phyloP scores from a whole-genome alignment of 2,329 filamentous ascomycete genomes.

The Cercospora sp. region DNA sequence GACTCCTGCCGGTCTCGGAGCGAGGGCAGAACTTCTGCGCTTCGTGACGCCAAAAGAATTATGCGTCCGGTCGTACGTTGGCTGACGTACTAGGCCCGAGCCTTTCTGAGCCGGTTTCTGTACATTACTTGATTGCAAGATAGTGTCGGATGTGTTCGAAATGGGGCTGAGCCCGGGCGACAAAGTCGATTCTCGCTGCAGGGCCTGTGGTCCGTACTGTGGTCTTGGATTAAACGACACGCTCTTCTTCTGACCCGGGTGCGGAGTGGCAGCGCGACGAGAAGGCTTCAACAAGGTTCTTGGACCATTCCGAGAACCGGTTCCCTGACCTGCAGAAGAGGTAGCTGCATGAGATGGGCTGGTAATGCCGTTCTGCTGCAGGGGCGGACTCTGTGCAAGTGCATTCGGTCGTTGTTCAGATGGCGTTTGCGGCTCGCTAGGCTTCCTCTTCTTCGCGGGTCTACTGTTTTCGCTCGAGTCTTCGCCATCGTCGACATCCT shows the following conservation, averaged over 20 bases:
- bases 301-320: not conserved
- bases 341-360: not conserved
- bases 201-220: not conserved
- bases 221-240: not conserved
- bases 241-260: not conserved
- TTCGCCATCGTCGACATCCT: not conserved
- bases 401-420: not conserved
- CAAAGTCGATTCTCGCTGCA: not conserved
- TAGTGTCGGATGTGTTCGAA: not conserved
- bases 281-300: not conserved
- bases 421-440: not conserved
- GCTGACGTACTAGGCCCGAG: not conserved
- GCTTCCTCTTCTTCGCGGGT: not conserved
- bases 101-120: not conserved
- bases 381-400: not conserved
- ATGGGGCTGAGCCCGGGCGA: not conserved
- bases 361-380: not conserved
- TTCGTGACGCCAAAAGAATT: constrained; percentile 1
- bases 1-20: not conserved
- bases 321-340: not conserved
- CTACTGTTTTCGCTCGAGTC: not conserved
- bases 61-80: not conserved
- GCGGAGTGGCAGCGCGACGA: not conserved
- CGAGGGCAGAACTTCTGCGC: not conserved
- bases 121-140: not conserved